Conservation (phyloP, 2,329 filamentous ascomycete genomes). For the Metarhizium robertsii region DNA sequence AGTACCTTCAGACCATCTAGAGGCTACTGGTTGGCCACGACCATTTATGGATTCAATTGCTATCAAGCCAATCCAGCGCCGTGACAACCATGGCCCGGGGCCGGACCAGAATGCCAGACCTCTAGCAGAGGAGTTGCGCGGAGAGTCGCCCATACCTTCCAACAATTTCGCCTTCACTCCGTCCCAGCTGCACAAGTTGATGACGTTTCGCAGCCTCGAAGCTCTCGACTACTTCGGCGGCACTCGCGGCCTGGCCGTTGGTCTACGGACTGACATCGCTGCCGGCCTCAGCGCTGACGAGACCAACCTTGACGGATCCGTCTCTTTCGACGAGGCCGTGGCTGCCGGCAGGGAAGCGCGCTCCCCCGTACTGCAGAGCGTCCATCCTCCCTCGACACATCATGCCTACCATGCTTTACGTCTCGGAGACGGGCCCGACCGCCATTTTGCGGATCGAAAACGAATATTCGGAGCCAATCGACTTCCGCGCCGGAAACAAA, state of each 20-base stretch:
- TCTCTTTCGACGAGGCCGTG: conserved; percentile 41
- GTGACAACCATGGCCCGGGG: conserved; percentile 3
- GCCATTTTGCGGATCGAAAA: conserved; percentile 46
- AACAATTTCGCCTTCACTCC: conserved; percentile 46
- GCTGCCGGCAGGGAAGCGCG: conserved; percentile 25
- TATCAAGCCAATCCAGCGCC: not conserved
- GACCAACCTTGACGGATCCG: conserved; percentile 29
- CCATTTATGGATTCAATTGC: conserved; percentile 7
- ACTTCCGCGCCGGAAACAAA: conserved; percentile 50
- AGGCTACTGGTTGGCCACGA: not conserved
- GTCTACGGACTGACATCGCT: conserved; percentile 37
- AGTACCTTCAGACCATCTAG: not conserved
- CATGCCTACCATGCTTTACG: conserved; percentile 19
- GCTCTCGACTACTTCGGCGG: conserved; percentile 45
- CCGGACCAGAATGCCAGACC: conserved; percentile 7
- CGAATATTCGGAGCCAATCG: conserved; percentile 60
- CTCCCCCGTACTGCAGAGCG: conserved; percentile 12
- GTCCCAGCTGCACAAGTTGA: conserved; percentile 41
- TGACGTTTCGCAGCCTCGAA: conserved; percentile 38
- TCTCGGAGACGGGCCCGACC: conserved; percentile 16
- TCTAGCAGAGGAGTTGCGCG: conserved; percentile 14
- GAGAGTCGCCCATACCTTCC: conserved; percentile 15
- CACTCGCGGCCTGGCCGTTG: conserved; percentile 39
- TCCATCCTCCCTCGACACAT: conserved; percentile 11
- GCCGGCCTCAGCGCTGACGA: conserved; percentile 43